Evolutionary conservation across 2,329 filamentous ascomycete species (phyloP).

Genomic region (Apiospora marii): DNA sequence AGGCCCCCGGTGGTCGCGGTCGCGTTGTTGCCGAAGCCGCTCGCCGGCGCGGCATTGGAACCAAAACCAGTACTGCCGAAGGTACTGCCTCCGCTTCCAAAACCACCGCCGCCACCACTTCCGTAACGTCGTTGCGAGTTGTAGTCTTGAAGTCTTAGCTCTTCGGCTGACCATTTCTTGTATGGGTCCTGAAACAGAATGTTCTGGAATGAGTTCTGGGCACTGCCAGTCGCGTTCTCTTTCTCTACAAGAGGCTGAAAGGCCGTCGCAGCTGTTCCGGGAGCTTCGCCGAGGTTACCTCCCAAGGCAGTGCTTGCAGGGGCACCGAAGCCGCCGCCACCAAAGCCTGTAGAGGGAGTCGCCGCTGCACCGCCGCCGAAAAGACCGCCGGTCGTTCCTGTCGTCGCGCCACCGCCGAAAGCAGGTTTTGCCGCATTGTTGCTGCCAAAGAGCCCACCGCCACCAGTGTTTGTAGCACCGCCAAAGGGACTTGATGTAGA

Average conservation of each 20-base stretch:
- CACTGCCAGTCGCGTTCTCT: conserved; percentile 62
- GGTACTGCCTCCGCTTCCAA: conserved; percentile 24
- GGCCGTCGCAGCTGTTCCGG: conserved; percentile 73
- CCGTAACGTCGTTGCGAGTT: conserved; percentile 84
- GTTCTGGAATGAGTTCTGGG: conserved; percentile 76
- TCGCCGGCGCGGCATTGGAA: conserved; percentile 30
- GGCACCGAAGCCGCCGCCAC: conserved; percentile 52
- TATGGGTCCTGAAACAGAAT: conserved; percentile 82
- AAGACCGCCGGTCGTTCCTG: conserved; percentile 52
- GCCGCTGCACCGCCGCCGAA: conserved; percentile 53
- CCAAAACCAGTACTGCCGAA: conserved; percentile 27
- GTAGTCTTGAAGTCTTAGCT: conserved; percentile 86
- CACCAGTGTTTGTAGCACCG: conserved; percentile 35
- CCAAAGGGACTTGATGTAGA: conserved; percentile 49
- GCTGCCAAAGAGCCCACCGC: conserved; percentile 40
- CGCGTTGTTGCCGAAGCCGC: conserved; percentile 40
- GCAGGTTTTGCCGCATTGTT: conserved; percentile 52
- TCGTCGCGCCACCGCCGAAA: conserved; percentile 55
- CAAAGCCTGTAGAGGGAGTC: conserved; percentile 43
- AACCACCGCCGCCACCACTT: conserved; percentile 80
- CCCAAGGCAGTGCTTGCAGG: conserved; percentile 55
- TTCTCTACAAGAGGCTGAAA: conserved; percentile 79
- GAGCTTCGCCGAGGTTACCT: conserved; percentile 62
- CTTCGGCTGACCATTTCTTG: conserved; percentile 89
- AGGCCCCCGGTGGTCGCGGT: conserved; percentile 42